phyloP scores from a whole-genome alignment of 306 rosid genomes.

The Canavalia ensiformis region DNA sequence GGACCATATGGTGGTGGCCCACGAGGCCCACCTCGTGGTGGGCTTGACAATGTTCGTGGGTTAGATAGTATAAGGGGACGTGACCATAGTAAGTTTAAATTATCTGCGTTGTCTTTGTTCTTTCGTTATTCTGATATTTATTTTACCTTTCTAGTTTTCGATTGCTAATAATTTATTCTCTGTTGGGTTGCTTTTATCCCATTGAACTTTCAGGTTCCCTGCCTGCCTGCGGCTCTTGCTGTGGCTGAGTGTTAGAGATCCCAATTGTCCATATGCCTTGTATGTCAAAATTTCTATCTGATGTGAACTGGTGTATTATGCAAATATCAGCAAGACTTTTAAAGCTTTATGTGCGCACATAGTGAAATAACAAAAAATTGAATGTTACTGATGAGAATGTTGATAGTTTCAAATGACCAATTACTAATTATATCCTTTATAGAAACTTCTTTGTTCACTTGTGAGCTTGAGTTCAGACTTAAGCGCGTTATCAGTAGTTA shows the following conservation, averaged over 20 bases:
- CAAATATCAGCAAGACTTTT: not conserved
- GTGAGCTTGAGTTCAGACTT: not conserved
- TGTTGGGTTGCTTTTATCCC: conserved; percentile 1
- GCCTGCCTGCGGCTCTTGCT: conserved; percentile 99
- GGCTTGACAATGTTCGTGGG: conserved; percentile 93
- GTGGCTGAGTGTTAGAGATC: conserved; percentile 62
- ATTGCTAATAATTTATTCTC: conserved; percentile 12
- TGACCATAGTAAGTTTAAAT: conserved; percentile 83
- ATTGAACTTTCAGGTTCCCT: conserved; percentile 70
- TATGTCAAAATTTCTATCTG: conserved; percentile 23
- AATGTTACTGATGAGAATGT: not conserved
- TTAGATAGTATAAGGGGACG: conserved; percentile 68
- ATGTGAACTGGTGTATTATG: conserved; percentile 32
- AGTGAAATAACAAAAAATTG: not conserved
- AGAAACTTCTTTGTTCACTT: not conserved
- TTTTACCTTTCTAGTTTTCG: conserved; percentile 2
- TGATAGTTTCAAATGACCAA: conserved; percentile 3
- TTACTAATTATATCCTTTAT: not conserved
- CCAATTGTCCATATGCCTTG: not conserved
- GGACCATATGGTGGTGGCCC: conserved; percentile 93
- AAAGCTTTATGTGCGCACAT: not conserved
- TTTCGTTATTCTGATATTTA: not conserved
- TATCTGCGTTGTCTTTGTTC: not conserved
- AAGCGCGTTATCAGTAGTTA: not conserved
- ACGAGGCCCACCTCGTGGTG: conserved; percentile 86